These are phyloP conservation scores for Aspergillus vadensis DNA, from an alignment of 2,329 filamentous ascomycete species.

Conservation along the genomic window DNA sequence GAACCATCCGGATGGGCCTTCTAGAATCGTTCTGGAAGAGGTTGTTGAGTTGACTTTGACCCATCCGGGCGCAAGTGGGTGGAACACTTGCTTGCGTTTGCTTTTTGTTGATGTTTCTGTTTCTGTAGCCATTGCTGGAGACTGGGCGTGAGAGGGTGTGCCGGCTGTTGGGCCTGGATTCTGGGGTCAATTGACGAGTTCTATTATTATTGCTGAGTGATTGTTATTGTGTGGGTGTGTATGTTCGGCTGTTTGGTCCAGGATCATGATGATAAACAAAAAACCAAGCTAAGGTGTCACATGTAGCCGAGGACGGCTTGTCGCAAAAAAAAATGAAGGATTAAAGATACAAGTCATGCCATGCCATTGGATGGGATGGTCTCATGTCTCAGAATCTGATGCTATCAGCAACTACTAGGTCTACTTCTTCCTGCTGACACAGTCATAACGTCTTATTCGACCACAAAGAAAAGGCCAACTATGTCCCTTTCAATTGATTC, in stretches of 20 bases:
- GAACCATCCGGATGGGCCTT: slow-evolving; percentile 12
- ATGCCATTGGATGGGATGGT: slow-evolving; percentile 4
- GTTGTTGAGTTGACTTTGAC: neutral
- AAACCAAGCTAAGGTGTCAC: too few relatives aligned
- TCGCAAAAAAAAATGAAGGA: too few relatives aligned
- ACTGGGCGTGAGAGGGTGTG: too few relatives aligned
- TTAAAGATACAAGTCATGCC: neutral
- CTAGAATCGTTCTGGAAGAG: slow-evolving; percentile 17
- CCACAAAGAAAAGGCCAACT: slow-evolving; percentile 1
- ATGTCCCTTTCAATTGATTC: neutral
- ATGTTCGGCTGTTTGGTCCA: too few relatives aligned
- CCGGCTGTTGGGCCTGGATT: too few relatives aligned
- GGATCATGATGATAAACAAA: neutral
- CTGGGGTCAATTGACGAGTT: too few relatives aligned
- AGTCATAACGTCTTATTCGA: neutral
- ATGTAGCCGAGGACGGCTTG: too few relatives aligned
- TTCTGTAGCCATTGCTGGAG: too few relatives aligned
- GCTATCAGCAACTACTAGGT: neutral
- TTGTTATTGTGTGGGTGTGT: too few relatives aligned
- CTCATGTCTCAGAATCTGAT: slow-evolving; percentile 5
- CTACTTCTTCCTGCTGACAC: neutral
- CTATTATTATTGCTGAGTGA: too few relatives aligned
- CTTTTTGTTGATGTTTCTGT: too few relatives aligned
- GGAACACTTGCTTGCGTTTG: too few relatives aligned
- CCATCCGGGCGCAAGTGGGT: neutral